Evolutionary conservation across 2,329 filamentous ascomycete species (phyloP).

Genomic region (Pseudocercospora eumusae): DNA sequence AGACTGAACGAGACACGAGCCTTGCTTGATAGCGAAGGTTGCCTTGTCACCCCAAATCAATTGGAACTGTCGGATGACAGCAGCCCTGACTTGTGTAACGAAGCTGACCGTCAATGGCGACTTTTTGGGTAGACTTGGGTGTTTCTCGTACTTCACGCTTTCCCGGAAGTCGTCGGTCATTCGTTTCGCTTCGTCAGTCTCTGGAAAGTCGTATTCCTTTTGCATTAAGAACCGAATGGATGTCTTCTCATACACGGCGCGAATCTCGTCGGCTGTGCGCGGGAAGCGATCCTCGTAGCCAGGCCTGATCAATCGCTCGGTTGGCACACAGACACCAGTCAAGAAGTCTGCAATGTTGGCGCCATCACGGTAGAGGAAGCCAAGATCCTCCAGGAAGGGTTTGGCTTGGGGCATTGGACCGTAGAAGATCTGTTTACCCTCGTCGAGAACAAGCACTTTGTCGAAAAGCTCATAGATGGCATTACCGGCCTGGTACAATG

Average conservation of each 20-base stretch:
- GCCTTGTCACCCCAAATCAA: constrained; percentile 66
- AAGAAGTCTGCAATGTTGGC: constrained; percentile 67
- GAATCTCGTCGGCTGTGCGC: constrained; percentile 49
- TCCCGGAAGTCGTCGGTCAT: constrained; percentile 58
- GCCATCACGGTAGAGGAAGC: constrained; percentile 63
- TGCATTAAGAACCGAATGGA: constrained; percentile 54
- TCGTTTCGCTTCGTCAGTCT: constrained; percentile 50
- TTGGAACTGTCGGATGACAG: constrained; percentile 63
- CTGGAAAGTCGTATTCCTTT: constrained; percentile 60
- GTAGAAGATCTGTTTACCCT: constrained; percentile 67
- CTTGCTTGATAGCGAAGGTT: constrained; percentile 64
- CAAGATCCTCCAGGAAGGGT: constrained; percentile 65
- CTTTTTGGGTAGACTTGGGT: constrained; percentile 54
- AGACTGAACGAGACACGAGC: constrained; percentile 59
- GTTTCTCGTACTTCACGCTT: constrained; percentile 57
- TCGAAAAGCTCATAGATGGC: constrained; percentile 70
- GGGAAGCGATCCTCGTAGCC: constrained; percentile 51
- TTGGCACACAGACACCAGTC: constrained; percentile 63
- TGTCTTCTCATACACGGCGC: constrained; percentile 55
- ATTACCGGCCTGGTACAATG: constrained; percentile 69
- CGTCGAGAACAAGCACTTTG: constrained; percentile 68
- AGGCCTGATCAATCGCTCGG: constrained; percentile 48
- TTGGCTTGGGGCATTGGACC: constrained; percentile 60
- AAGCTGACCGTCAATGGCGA: constrained; percentile 62
- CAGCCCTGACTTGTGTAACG: constrained; percentile 57